Base-by-base conservation (phyloP, 495 filamentous ascomycete species). In the Podospora tetraspora region DNA sequence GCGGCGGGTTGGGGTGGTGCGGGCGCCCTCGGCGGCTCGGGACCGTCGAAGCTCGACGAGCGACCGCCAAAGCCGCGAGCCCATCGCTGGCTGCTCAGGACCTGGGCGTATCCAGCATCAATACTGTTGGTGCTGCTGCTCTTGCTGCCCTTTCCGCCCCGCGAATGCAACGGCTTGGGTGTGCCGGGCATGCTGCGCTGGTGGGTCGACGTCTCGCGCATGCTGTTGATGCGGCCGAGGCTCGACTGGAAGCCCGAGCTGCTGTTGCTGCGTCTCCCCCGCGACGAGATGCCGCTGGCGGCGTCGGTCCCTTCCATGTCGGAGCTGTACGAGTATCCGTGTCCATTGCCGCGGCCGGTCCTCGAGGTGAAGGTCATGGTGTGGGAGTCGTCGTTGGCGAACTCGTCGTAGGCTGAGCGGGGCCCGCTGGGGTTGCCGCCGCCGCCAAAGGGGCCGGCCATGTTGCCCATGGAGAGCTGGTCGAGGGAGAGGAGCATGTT, bases 401-500 rank as follows among this genome's bases (percentile, higher is more conserved):
- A 74, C 24, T 81, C 73, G 71, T 78, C 73, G 66, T 72, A 76
- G 56, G 43, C 57, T 16, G 72, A 30, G 25, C 73, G 64, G 58
- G 74, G 66, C 30, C 62, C 68, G 56, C 25, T 37, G 23, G 16
- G 16, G 59, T 7, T 24, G 16, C 65, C 65, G 13, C 65, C 65
- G 13, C 23, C 57, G 59, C 71, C 72, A 37, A 67, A 67, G 0
- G 70, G 66, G 13, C 63, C 52, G 69, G 79, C 79, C 22, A 81
- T 76, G 71, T 84, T 84, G 6, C 85, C 83, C 67, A 86, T 80
- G 12, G 84, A 86, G 74, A 92, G 86, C 80, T 92, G 90, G 78
- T 96, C 92, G 67, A 97, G 86, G 21, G 94, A 96, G 32, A 93
- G 84, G 13, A 97, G 86, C 88, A 97, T 92, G 73, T 96, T 94